Percentiles rank a stretch among this genome's conserved stretches.
These are phyloP conservation scores for Plantago lanceolata DNA, from an alignment of 305 asterid species.

Conservation along the genomic window DNA sequence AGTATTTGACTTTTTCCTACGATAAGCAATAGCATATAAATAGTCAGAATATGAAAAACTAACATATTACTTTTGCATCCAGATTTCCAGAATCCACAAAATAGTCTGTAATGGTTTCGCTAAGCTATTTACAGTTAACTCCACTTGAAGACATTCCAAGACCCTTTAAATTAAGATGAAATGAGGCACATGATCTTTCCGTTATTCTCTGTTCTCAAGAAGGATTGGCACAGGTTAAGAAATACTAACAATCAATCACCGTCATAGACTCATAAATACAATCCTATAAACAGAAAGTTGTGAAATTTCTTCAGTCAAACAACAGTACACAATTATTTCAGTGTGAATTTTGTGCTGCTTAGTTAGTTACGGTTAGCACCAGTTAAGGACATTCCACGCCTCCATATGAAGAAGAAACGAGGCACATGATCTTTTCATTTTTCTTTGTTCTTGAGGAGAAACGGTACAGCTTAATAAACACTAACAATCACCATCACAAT, in stretches of 20 bases:
- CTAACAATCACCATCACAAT: too few relatives aligned
- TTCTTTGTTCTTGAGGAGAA: too few relatives aligned
- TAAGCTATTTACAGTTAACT: not conserved
- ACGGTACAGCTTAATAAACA: too few relatives aligned
- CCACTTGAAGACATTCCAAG: not conserved
- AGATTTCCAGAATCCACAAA: not conserved
- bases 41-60: not conserved
- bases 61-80: not conserved
- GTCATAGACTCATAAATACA: too few relatives aligned
- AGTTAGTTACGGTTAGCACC: not conserved
- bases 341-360: not conserved
- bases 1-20: slow-evolving; percentile 85
- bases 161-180: not conserved
- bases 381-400: not conserved
- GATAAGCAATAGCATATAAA: slow-evolving; percentile 18
- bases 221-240: not conserved
- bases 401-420: too few relatives aligned
- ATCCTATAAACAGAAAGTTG: not conserved
- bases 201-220: not conserved
- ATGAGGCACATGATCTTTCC: not conserved
- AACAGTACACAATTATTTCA: not conserved
- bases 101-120: not conserved
- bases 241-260: too few relatives aligned
- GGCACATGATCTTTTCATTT: too few relatives aligned
- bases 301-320: not conserved